These are phyloP conservation scores for Chimonanthus salicifolius DNA, from an alignment of 164 flowering plant species.

Conservation along the genomic window DNA sequence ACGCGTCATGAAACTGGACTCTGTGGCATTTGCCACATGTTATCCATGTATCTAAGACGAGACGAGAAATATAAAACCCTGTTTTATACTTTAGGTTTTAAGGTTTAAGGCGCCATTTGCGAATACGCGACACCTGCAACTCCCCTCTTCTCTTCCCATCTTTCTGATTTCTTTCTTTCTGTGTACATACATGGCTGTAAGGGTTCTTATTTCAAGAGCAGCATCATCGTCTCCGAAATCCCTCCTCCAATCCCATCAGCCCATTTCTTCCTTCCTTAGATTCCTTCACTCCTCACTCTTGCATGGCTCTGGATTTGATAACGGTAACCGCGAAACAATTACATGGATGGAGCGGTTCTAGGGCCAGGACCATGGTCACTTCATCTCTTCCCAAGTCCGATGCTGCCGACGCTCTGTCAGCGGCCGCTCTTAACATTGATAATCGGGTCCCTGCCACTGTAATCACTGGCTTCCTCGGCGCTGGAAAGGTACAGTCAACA, in stretches of 20 bases:
- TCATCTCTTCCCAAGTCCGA: slow-evolving; percentile 16
- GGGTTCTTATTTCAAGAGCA: slow-evolving; percentile 9
- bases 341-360: background rate
- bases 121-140: background rate
- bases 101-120: slow-evolving; percentile 2
- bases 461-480: slow-evolving; percentile 88
- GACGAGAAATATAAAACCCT: background rate
- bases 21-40: no score
- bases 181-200: slow-evolving; percentile 12
- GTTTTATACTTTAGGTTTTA: background rate
- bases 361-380: slow-evolving; percentile 26
- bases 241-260: background rate
- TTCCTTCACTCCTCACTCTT: slow-evolving; percentile 3
- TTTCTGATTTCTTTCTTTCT: background rate
- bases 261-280: background rate
- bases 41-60: no score
- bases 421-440: slow-evolving; percentile 25
- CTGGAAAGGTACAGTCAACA: slow-evolving; percentile 63
- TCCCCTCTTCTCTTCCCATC: no score
- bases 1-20: no score
- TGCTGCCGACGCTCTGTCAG: slow-evolving; percentile 17
- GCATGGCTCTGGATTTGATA: slow-evolving; percentile 8
- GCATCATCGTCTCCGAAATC: slow-evolving; percentile 5
- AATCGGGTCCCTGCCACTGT: slow-evolving; percentile 81
- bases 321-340: background rate